A percentile compares a stretch with the other conserved stretches of the same genome.
These are phyloP conservation scores for Tribonema minus DNA, from an alignment of 108 stramenopile species.

Conservation along the genomic window DNA sequence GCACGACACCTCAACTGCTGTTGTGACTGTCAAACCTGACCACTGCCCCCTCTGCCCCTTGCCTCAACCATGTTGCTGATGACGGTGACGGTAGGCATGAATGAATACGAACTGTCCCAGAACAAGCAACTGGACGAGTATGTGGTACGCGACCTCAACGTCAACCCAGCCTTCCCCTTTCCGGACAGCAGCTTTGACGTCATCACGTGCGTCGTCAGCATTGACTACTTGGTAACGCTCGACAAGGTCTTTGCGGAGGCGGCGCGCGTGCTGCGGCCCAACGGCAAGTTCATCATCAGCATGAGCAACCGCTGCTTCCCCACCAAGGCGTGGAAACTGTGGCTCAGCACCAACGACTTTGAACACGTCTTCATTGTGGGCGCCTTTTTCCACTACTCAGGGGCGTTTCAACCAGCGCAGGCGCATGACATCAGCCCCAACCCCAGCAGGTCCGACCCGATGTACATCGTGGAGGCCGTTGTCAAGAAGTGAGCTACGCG, in stretches of 20 bases:
- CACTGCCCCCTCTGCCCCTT: too few relatives aligned
- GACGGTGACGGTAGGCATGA: constrained; percentile 76
- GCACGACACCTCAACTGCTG: too few relatives aligned
- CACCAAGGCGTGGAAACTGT: constrained; percentile 84
- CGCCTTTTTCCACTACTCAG: constrained; percentile 82
- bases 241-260: constrained; percentile 74
- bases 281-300: constrained; percentile 73
- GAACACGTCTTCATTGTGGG: constrained; percentile 87
- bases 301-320: constrained; percentile 87
- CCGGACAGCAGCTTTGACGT: constrained; percentile 77
- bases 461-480: constrained; percentile 77
- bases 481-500: neutral
- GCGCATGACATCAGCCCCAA: constrained; percentile 82
- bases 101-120: constrained; percentile 77
- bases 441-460: constrained; percentile 79
- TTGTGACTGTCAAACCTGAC: too few relatives aligned
- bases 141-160: constrained; percentile 79
- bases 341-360: constrained; percentile 80
- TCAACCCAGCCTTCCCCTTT: constrained; percentile 75
- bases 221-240: constrained; percentile 84
- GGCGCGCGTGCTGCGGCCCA: constrained; percentile 77
- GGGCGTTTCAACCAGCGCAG: constrained; percentile 70
- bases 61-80: too few relatives aligned
- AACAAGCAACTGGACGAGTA: constrained; percentile 75
- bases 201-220: constrained; percentile 85